Evolutionary conservation across 306 rosid species (phyloP), one percentile per base, ranked within the genome.

Genomic region (Fragaria vesca): DNA sequence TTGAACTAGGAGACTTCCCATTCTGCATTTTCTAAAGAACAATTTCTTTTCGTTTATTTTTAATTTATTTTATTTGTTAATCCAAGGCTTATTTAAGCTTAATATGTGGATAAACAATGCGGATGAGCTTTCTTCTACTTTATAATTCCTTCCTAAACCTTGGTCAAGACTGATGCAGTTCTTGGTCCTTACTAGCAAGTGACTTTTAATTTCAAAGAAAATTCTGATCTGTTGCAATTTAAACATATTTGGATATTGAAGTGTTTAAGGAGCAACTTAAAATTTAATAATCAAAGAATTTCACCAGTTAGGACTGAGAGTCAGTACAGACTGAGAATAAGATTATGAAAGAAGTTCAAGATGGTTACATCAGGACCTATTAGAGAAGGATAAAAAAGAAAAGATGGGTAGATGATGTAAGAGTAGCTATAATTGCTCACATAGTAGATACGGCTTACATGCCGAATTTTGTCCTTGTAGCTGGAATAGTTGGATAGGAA

Each of bases 1-100:
- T 40, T 47, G 54, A 78, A 57, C 47, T 2, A 40, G 21, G 11
- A 54, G 75, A 78, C 38, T 83, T 72, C 24, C 72, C 52, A 13
- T 32, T 74, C 16, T 34, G 8, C 24, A 57, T 40, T 73, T 73
- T 26, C 5, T 21, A 42, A 42, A 42, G 45, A 42, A 42, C 8
- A 8, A 42, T 42, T 40, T 40, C 45, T 40, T 12, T 38, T 12
- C 3, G n/a, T 72, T 60, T 28, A 6, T 28, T 13, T 61, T 16
- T 63, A 17, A 6, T 63, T 62, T 4, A 4, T 60, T 26, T 3
- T 28, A 63, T 45, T 36, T 30, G 71, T 62, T 34, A 2, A 12
- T 16, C 20, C 2, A 21, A 46, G 45, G 58, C 21, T 45, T 30
- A 46, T 46, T 8, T 38, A 28, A 17, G 47, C 8, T 43, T 24